phyloP scores from a whole-genome alignment of 768 basidiomycete genomes.

The Auriscalpium vulgare region DNA sequence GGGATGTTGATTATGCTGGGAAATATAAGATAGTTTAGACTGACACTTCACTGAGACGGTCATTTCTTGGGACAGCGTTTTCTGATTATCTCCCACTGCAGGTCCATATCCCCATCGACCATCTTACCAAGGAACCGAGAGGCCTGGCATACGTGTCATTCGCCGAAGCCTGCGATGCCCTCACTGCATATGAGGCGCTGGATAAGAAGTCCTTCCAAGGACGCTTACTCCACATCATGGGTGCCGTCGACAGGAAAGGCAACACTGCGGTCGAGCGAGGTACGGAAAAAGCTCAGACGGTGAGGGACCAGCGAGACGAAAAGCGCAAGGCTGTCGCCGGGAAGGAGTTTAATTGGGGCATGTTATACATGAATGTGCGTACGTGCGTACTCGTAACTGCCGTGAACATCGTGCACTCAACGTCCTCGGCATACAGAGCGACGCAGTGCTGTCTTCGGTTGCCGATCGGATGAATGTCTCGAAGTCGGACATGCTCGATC shows the following conservation, averaged over 20 bases:
- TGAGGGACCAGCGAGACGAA: constrained; percentile 51
- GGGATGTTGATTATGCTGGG: constrained; percentile 42
- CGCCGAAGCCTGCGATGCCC: constrained; percentile 34
- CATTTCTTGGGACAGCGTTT: background rate
- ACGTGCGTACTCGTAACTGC: constrained; percentile 13
- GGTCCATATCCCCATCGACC: constrained; percentile 52
- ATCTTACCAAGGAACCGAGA: constrained; percentile 38
- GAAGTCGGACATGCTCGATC: constrained; percentile 84
- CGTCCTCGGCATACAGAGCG: constrained; percentile 47
- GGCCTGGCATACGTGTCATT: constrained; percentile 60
- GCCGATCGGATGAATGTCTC: constrained; percentile 82
- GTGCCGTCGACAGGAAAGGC: constrained; percentile 63
- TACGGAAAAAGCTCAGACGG: constrained; percentile 35
- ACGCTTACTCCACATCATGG: constrained; percentile 82
- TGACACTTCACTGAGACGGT: constrained; percentile 1
- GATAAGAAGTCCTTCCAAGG: constrained; percentile 89
- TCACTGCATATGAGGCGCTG: constrained; percentile 67
- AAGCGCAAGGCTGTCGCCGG: constrained; percentile 63
- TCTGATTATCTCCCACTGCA: constrained; percentile 17
- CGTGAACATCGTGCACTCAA: constrained; percentile 12
- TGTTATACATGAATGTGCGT: constrained; percentile 97
- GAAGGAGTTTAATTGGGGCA: constrained; percentile 86
- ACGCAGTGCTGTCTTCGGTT: constrained; percentile 87
- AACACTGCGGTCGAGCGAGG: constrained; percentile 36
- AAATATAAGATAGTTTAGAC: constrained; percentile 13